Evolutionary conservation across 495 filamentous ascomycete species (phyloP), one percentile per base, ranked within the genome.

Genomic region (Bryoglossum gracile): DNA sequence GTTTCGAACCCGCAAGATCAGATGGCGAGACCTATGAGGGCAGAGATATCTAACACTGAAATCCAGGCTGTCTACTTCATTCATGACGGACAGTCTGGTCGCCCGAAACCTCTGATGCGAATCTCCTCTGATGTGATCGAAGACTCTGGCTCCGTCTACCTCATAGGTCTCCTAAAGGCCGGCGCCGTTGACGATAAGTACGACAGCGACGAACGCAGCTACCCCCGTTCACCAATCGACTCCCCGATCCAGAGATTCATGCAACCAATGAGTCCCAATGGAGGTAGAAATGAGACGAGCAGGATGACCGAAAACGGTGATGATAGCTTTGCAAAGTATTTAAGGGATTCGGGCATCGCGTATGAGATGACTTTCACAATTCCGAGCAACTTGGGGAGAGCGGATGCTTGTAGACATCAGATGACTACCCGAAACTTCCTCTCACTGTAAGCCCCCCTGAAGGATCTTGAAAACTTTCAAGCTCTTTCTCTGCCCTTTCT

Each of bases 401-500:
- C 61, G 0, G 75, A 76, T 4, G 61, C 68, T 17, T 57, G 77
- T 9, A 65, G 76, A 6, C 64, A 81, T 49, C 73, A 79, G 41
- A 67, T 81, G 46, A 77, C 80, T 1, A 82, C 79, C 4, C 68
- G 80, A 33, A 83, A n/a, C n/a, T n/a, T n/a, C n/a, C n/a, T n/a
- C n/a, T n/a, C n/a, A n/a, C n/a, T n/a, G n/a, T n/a, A n/a, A n/a
- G n/a, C n/a, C n/a, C n/a, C n/a, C n/a, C n/a, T n/a, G n/a, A n/a
- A n/a, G n/a, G n/a, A n/a, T n/a, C n/a, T n/a, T n/a, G n/a, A n/a
- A n/a, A n/a, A n/a, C n/a, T n/a, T n/a, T n/a, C n/a, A n/a, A n/a
- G n/a, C n/a, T n/a, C n/a, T n/a, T n/a, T n/a, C n/a, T n/a, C n/a
- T n/a, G n/a, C n/a, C n/a, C n/a, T n/a, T n/a, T n/a, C n/a, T n/a